A percentile compares a stretch with the other conserved stretches of the same genome.
phyloP scores from a whole-genome alignment of 108 stramenopile species.

The Nitzschia putrida region DNA sequence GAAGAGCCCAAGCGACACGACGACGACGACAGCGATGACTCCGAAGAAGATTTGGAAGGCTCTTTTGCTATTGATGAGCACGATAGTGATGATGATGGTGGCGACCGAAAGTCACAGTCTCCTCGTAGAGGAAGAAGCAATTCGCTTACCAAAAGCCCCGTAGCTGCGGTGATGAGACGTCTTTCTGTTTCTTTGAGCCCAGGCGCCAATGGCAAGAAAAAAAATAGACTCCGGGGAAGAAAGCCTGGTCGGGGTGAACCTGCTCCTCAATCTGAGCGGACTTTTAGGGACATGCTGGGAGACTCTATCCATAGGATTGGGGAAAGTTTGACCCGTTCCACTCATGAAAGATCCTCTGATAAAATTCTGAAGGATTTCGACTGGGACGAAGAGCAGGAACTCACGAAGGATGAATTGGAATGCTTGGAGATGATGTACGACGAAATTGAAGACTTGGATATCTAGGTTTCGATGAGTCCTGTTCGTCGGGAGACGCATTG shows the following conservation, averaged over 20 bases:
- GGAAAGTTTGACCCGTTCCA: not conserved
- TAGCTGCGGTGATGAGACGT: not conserved
- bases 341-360: not conserved
- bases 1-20: too few relatives aligned
- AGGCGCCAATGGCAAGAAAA: not conserved
- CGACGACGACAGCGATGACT: not conserved
- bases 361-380: conserved; percentile 3
- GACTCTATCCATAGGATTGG: not conserved
- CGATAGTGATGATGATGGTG: not conserved
- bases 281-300: not conserved
- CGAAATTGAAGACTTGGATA: conserved; percentile 10
- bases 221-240: not conserved
- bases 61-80: not conserved
- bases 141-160: not conserved
- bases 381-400: conserved; percentile 5
- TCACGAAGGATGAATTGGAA: conserved; percentile 9
- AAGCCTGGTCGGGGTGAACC: not conserved
- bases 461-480: not conserved
- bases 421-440: conserved; percentile 15
- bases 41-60: not conserved
- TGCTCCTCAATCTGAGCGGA: not conserved
- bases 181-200: not conserved
- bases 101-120: not conserved
- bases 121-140: not conserved
- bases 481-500: too few relatives aligned